Percentiles rank a stretch among this genome's conserved stretches.
These are phyloP conservation scores for Serendipita sp. DNA, from an alignment of 768 basidiomycete species.

Conservation along the genomic window DNA sequence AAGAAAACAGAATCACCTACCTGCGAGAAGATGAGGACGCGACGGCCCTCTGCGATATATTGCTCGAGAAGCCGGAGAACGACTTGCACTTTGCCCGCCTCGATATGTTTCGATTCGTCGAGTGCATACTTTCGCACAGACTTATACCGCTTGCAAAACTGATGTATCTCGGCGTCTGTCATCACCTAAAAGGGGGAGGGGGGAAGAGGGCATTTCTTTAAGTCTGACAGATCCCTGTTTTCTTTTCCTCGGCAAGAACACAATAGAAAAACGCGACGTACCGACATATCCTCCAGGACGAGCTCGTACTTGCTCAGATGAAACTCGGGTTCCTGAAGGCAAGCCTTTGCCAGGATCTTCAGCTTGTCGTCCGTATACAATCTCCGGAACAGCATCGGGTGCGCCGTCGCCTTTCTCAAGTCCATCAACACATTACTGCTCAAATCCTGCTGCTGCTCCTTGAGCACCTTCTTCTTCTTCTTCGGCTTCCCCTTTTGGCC, in stretches of 20 bases:
- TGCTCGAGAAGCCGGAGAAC: constrained; percentile 54
- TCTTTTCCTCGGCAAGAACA: not conserved
- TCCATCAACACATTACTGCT: constrained; percentile 95
- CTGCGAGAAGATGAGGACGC: constrained; percentile 90
- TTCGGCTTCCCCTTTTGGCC: constrained; percentile 21
- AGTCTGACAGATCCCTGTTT: too few species aligned
- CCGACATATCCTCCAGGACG: constrained; percentile 89
- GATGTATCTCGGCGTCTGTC: constrained; percentile 91
- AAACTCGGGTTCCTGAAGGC: constrained; percentile 87
- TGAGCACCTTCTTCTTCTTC: constrained; percentile 15
- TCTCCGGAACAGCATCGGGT: constrained; percentile 90
- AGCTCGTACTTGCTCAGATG: constrained; percentile 65
- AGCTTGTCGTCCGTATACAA: constrained; percentile 66
- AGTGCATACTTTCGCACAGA: constrained; percentile 46
- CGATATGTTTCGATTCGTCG: constrained; percentile 56
- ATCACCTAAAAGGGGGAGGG: constrained; percentile 40
- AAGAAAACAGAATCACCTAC: constrained; percentile 28
- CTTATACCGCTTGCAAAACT: constrained; percentile 74
- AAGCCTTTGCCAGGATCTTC: constrained; percentile 56
- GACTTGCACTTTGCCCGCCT: constrained; percentile 75
- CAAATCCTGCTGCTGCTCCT: constrained; percentile 41
- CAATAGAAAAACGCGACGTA: constrained; percentile 12
- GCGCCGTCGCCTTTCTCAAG: constrained; percentile 86
- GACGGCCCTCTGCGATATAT: constrained; percentile 53
- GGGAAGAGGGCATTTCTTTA: not conserved